Conservation (phyloP, 805 yeast genomes). For the Metschnikowia vanudenii region DNA sequence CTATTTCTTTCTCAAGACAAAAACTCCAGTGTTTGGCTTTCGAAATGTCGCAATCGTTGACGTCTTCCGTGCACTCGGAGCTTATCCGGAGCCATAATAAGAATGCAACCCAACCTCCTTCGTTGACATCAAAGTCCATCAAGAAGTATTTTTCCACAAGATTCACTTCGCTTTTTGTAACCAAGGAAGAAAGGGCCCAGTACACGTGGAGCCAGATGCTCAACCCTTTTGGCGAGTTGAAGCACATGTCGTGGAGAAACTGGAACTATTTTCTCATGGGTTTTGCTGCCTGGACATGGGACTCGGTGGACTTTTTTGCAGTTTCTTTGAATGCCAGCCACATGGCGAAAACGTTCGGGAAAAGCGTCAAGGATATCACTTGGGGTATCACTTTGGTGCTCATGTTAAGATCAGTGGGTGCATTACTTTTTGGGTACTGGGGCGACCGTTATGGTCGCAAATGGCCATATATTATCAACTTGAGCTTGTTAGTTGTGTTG, state of each 20-base stretch:
- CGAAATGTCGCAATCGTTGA: conserved; percentile 11
- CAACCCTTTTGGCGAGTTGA: conserved; percentile 43
- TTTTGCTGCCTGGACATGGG: conserved; percentile 62
- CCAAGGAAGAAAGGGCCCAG: conserved; percentile 44
- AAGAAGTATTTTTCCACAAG: conserved; percentile 43
- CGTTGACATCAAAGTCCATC: conserved; percentile 30
- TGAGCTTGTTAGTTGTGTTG: conserved; percentile 46
- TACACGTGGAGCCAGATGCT: conserved; percentile 25
- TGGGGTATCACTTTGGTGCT: conserved; percentile 73
- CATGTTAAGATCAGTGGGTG: conserved; percentile 69
- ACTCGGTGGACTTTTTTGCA: conserved; percentile 62
- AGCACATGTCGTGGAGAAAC: conserved; percentile 25
- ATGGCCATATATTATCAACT: conserved; percentile 52
- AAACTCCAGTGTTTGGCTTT: no score
- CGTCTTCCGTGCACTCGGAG: conserved; percentile 20
- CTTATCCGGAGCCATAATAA: conserved; percentile 17
- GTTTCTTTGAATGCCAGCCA: conserved; percentile 51
- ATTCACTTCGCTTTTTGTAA: conserved; percentile 47
- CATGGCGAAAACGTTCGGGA: conserved; percentile 47
- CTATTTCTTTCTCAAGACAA: neutral
- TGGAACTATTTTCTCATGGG: conserved; percentile 58
- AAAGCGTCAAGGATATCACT: conserved; percentile 51
- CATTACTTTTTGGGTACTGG: conserved; percentile 55
- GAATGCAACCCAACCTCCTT: conserved; percentile 27
- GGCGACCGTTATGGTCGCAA: conserved; percentile 64